phyloP scores from a whole-genome alignment of 2,329 filamentous ascomycete genomes.

The Polychaeton citri region DNA sequence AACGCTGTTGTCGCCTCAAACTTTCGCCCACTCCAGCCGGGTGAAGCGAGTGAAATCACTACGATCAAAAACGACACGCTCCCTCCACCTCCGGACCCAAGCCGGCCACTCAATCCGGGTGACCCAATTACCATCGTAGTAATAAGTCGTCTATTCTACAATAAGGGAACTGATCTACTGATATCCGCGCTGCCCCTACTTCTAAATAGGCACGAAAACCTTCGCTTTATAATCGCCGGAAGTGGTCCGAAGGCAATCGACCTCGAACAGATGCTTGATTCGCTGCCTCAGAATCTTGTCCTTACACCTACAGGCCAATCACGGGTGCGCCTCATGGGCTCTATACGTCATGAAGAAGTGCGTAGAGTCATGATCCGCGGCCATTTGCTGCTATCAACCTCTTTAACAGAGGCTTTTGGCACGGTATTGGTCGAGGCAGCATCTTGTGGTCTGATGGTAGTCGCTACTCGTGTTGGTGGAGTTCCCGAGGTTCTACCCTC shows the following conservation, averaged over 20 bases:
- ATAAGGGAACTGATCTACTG: constrained; percentile 95
- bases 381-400: constrained; percentile 92
- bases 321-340: constrained; percentile 80
- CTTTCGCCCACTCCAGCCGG: constrained; percentile 57
- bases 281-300: constrained; percentile 25
- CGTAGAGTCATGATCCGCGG: constrained; percentile 94
- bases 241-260: constrained; percentile 95
- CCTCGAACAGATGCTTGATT: constrained; percentile 91
- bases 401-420: constrained; percentile 89
- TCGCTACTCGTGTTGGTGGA: constrained; percentile 89
- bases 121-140: constrained; percentile 94
- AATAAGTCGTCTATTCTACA: constrained; percentile 94
- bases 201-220: constrained; percentile 76
- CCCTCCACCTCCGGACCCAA: constrained; percentile 38
- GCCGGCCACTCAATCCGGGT: constrained; percentile 60
- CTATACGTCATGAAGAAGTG: constrained; percentile 89
- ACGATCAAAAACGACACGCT: constrained; percentile 20
- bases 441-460: constrained; percentile 88
- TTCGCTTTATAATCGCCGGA: constrained; percentile 91
- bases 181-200: constrained; percentile 92
- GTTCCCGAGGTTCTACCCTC: constrained; percentile 91
- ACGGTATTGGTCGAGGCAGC: constrained; percentile 97
- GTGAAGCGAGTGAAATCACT: constrained; percentile 12
- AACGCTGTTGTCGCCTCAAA: constrained; percentile 96
- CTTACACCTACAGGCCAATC: constrained; percentile 54